Conservation (phyloP, 257 asterid genomes). For the Ehretia macrophylla region DNA sequence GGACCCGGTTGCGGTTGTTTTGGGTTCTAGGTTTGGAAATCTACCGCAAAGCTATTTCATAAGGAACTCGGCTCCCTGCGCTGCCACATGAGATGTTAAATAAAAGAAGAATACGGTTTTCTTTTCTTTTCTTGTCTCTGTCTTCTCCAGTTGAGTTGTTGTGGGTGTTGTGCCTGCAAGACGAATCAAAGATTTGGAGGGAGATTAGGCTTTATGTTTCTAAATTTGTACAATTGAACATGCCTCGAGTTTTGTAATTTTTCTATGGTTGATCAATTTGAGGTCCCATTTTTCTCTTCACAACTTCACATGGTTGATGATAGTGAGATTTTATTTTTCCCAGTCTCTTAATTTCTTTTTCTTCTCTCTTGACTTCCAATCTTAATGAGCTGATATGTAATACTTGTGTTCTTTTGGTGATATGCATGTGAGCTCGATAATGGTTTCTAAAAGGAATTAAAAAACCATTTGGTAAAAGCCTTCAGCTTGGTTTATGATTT, state of each 20-base stretch:
- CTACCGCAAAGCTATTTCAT: not conserved
- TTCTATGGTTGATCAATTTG: conserved; percentile 1
- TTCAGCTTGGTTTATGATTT: too few relatives aligned
- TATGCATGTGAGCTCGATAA: not conserved
- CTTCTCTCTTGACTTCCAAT: too few relatives aligned
- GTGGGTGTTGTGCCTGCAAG: not conserved
- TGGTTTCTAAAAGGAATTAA: too few relatives aligned
- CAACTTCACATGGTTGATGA: not conserved
- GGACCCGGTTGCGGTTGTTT: not conserved
- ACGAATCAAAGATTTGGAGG: not conserved
- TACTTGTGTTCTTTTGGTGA: not conserved
- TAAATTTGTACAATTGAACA: conserved; percentile 4
- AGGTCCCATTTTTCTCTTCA: not conserved
- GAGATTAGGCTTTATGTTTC: not conserved
- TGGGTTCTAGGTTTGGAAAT: not conserved
- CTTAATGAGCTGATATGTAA: too few relatives aligned
- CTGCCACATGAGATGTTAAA: not conserved
- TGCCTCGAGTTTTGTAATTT: conserved; percentile 1
- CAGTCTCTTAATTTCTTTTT: not conserved
- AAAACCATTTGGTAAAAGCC: too few relatives aligned
- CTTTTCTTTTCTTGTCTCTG: not conserved
- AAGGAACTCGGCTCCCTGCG: not conserved
- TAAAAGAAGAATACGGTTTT: conserved; percentile 1
- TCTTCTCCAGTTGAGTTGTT: not conserved
- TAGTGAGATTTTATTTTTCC: not conserved